Percentiles rank a stretch among this genome's conserved stretches.
These are phyloP conservation scores for Rubia yunnanensis DNA, from an alignment of 257 asterid genomes.

Conservation along the genomic window DNA sequence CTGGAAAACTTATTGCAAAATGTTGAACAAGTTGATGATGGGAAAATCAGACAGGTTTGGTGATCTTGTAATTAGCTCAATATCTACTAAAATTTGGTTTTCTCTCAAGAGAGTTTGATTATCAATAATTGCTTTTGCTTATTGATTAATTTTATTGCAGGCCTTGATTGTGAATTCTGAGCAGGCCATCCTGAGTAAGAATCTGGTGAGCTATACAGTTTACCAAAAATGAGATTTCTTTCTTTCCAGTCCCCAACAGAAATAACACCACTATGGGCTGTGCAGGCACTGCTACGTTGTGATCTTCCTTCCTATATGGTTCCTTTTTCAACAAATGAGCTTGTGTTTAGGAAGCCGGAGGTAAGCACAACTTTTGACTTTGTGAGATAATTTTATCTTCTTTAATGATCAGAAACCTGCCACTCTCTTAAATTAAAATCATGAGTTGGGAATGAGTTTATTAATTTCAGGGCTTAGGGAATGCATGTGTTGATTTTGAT, in stretches of 20 bases:
- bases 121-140: neutral
- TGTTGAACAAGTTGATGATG: constrained; percentile 71
- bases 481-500: neutral
- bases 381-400: neutral
- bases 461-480: neutral
- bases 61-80: constrained; percentile 6
- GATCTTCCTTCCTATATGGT: constrained; percentile 96
- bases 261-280: constrained; percentile 10
- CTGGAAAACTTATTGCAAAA: constrained; percentile 74
- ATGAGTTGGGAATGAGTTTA: neutral
- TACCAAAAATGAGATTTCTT: neutral
- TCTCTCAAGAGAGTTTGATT: neutral
- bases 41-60: constrained; percentile 67
- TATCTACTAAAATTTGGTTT: neutral
- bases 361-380: constrained; percentile 29
- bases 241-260: neutral
- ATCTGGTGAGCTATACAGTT: constrained; percentile 33
- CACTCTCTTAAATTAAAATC: neutral
- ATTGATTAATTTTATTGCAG: constrained; percentile 32
- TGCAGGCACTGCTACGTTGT: constrained; percentile 80
- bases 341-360: constrained; percentile 70
- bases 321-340: constrained; percentile 67
- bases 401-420: neutral
- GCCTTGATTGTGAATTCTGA: constrained; percentile 64
- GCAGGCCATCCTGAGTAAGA: constrained; percentile 89